Percentiles rank a stretch among this genome's conserved stretches.
Evolutionary conservation across 495 filamentous ascomycete species (phyloP).

Genomic region (Aspergillus avenaceus): DNA sequence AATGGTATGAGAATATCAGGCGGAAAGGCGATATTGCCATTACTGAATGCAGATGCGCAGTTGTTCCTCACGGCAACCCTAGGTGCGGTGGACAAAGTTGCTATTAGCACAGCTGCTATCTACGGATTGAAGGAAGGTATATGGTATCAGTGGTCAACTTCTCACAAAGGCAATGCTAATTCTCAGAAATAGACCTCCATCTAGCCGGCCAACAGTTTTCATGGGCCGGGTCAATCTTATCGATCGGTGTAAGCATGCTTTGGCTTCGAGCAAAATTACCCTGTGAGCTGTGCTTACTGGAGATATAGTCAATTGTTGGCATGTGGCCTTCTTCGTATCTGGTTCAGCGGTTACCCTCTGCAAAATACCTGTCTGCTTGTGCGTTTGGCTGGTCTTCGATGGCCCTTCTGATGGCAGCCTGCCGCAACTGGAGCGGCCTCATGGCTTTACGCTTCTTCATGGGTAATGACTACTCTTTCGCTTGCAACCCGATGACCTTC

Average conservation of each 20-base stretch:
- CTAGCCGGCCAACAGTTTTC: slow-evolving; percentile 23
- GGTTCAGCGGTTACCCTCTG: slow-evolving; percentile 35
- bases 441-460: slow-evolving; percentile 24
- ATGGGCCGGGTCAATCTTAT: slow-evolving; percentile 26
- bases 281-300: neutral
- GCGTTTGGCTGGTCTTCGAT: slow-evolving; percentile 16
- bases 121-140: slow-evolving; percentile 22
- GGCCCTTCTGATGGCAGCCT: slow-evolving; percentile 20
- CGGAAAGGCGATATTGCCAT: neutral
- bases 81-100: slow-evolving; percentile 27
- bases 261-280: no score
- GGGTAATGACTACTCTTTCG: no score
- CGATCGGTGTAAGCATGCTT: slow-evolving; percentile 11
- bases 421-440: slow-evolving; percentile 19
- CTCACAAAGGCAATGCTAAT: neutral
- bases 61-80: slow-evolving; percentile 15
- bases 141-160: neutral
- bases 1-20: slow-evolving; percentile 21
- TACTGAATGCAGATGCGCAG: neutral
- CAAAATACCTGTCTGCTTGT: slow-evolving; percentile 26
- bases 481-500: no score
- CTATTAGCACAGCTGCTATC: slow-evolving; percentile 25
- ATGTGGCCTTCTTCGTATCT: slow-evolving; percentile 23
- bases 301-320: slow-evolving; percentile 17
- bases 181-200: slow-evolving; percentile 9